phyloP scores from a whole-genome alignment of 805 yeast genomes.

The Kodamaea sagamina region DNA sequence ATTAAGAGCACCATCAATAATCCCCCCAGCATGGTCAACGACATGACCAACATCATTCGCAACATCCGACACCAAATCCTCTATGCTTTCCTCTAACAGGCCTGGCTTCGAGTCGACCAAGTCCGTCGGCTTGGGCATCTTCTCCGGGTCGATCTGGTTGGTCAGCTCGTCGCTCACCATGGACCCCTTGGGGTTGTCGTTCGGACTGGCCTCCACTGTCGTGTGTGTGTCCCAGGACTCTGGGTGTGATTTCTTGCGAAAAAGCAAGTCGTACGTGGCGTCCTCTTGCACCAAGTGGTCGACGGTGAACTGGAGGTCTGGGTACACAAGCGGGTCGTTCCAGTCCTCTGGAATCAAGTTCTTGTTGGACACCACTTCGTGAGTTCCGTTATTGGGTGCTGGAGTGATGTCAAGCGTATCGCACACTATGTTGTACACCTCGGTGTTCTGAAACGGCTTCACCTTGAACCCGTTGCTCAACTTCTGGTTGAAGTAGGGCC shows the following conservation, averaged over 20 bases:
- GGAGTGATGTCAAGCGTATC: conserved; percentile 56
- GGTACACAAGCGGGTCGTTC: conserved; percentile 51
- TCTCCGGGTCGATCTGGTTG: conserved; percentile 17
- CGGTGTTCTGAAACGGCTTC: conserved; percentile 69
- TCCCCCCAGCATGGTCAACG: not conserved
- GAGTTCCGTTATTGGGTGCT: conserved; percentile 61
- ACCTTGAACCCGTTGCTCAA: conserved; percentile 37
- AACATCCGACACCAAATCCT: not conserved
- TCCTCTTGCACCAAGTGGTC: conserved; percentile 43
- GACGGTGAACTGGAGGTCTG: conserved; percentile 49
- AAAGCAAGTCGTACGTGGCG: conserved; percentile 54
- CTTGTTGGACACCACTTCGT: conserved; percentile 21
- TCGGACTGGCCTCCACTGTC: conserved; percentile 22
- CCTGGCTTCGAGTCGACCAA: conserved; percentile 13
- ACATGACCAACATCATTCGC: not conserved
- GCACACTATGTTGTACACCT: conserved; percentile 75
- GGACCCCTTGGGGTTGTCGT: conserved; percentile 26
- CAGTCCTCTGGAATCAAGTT: conserved; percentile 44
- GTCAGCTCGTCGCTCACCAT: conserved; percentile 27
- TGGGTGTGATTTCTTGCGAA: conserved; percentile 10
- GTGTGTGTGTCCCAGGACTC: conserved; percentile 13
- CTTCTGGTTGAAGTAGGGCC: conserved; percentile 66
- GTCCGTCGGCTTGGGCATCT: conserved; percentile 32
- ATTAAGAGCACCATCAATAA: not conserved
- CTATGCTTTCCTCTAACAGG: not conserved